Evolutionary conservation across 2,329 filamentous ascomycete genomes (phyloP).

Genomic region (Clathrospora elynae): DNA sequence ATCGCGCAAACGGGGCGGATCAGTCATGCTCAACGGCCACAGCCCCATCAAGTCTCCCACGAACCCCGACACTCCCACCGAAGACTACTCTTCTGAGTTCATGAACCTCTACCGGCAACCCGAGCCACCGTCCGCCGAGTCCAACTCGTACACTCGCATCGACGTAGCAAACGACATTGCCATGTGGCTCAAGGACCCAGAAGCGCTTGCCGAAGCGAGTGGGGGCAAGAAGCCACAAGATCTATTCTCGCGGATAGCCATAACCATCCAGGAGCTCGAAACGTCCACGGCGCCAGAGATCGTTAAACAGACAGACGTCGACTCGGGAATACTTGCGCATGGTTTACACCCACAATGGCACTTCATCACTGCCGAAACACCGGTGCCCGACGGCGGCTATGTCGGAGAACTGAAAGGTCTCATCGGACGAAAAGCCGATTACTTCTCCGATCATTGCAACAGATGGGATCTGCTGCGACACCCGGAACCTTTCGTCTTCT

Average conservation of each 20-base stretch:
- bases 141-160: constrained; percentile 79
- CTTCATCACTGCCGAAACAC: constrained; percentile 62
- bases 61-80: constrained; percentile 67
- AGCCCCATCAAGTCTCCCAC: constrained; percentile 80
- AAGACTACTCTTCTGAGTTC: constrained; percentile 77
- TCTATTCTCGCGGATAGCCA: constrained; percentile 69
- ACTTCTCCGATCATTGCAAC: constrained; percentile 53
- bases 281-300: constrained; percentile 58
- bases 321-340: constrained; percentile 55
- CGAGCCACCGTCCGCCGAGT: constrained; percentile 60
- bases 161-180: constrained; percentile 75
- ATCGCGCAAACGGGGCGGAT: constrained; percentile 65
- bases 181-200: constrained; percentile 76
- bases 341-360: constrained; percentile 72
- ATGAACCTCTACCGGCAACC: constrained; percentile 73
- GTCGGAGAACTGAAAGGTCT: constrained; percentile 73
- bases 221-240: constrained; percentile 67
- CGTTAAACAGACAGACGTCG: constrained; percentile 58
- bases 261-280: constrained; percentile 59
- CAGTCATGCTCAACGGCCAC: constrained; percentile 63
- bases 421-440: constrained; percentile 55
- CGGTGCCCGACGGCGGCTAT: constrained; percentile 58
- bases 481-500: constrained; percentile 60
- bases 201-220: constrained; percentile 69
- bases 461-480: constrained; percentile 56